Percentiles rank a stretch among this genome's conserved stretches.
These are phyloP conservation scores for Lipomyces japonicus DNA, from an alignment of 805 yeast genomes.

Conservation along the genomic window DNA sequence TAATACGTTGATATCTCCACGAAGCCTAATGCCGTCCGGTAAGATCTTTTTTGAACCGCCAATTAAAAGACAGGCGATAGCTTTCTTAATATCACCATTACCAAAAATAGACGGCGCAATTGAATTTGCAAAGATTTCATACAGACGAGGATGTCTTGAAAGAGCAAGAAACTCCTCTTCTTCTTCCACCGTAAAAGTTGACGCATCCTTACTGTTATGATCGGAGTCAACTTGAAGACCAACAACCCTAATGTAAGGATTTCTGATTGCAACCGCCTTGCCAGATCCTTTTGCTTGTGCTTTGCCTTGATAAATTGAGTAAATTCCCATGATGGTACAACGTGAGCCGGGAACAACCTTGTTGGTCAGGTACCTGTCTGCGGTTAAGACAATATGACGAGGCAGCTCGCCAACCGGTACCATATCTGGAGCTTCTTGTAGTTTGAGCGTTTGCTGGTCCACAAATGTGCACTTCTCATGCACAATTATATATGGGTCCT, in stretches of 20 bases:
- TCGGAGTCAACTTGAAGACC: slow-evolving; percentile 86
- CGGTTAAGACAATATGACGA: slow-evolving; percentile 79
- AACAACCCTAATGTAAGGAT: slow-evolving; percentile 81
- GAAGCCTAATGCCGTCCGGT: slow-evolving; percentile 93
- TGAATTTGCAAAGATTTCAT: slow-evolving; percentile 77
- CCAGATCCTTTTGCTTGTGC: slow-evolving; percentile 49
- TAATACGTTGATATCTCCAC: slow-evolving; percentile 95
- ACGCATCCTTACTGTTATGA: slow-evolving; percentile 56
- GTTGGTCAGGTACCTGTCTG: slow-evolving; percentile 86
- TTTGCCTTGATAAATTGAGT: slow-evolving; percentile 81
- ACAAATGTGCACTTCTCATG: slow-evolving; percentile 92
- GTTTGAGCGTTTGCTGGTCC: slow-evolving; percentile 89
- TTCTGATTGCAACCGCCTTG: slow-evolving; percentile 79
- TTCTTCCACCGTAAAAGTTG: slow-evolving; percentile 82
- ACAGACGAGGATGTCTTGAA: slow-evolving; percentile 78
- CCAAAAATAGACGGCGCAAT: slow-evolving; percentile 98
- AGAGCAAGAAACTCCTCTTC: slow-evolving; percentile 83
- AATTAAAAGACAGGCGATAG: slow-evolving; percentile 85
- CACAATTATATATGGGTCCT: slow-evolving; percentile 86
- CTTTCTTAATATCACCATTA: slow-evolving; percentile 84
- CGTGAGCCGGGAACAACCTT: slow-evolving; percentile 92
- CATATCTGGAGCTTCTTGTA: slow-evolving; percentile 97
- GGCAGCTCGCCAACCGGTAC: slow-evolving; percentile 99
- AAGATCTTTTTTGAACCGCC: slow-evolving; percentile 90
- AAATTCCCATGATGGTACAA: slow-evolving; percentile 87